phyloP scores from a whole-genome alignment of 306 rosid genomes.

The Arachis stenosperma region DNA sequence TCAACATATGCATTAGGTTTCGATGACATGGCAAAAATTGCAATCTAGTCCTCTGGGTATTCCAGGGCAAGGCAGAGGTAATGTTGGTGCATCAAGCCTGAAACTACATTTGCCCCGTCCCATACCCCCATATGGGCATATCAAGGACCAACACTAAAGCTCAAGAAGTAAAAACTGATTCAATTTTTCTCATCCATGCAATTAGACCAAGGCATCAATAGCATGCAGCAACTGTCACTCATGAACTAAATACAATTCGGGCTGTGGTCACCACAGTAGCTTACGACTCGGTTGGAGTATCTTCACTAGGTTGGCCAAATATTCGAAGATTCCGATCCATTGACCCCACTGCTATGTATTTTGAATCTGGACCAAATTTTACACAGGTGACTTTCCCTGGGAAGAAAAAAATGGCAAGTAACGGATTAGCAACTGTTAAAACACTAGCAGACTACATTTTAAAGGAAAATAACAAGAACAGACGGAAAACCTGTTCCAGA shows the following conservation, averaged over 20 bases:
- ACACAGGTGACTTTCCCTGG: slow-evolving; percentile 80
- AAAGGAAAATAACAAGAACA: background rate
- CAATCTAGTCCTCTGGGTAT: slow-evolving; percentile 40
- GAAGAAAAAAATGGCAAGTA: slow-evolving; percentile 12
- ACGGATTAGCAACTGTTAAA: slow-evolving; percentile 23
- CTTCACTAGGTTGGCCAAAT: slow-evolving; percentile 76
- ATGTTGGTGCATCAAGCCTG: slow-evolving; percentile 51
- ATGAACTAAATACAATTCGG: slow-evolving; percentile 17
- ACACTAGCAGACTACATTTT: slow-evolving; percentile 7
- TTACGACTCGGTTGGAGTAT: slow-evolving; percentile 54
- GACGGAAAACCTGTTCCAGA: slow-evolving; percentile 85
- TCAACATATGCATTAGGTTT: slow-evolving; percentile 35
- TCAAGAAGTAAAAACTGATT: slow-evolving; percentile 39
- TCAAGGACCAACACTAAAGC: slow-evolving; percentile 35
- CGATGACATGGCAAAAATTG: slow-evolving; percentile 33
- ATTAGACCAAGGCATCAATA: slow-evolving; percentile 36
- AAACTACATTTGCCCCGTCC: slow-evolving; percentile 39
- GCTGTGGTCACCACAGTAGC: background rate
- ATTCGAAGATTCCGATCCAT: slow-evolving; percentile 95
- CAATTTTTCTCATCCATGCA: slow-evolving; percentile 41
- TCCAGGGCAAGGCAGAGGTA: slow-evolving; percentile 32
- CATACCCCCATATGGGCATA: slow-evolving; percentile 21
- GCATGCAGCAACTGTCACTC: slow-evolving; percentile 42
- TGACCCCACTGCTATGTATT: slow-evolving; percentile 85
- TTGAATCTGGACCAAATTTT: slow-evolving; percentile 89